Conservation (phyloP, 495 filamentous ascomycete genomes). For the Xylaria telfairii region DNA sequence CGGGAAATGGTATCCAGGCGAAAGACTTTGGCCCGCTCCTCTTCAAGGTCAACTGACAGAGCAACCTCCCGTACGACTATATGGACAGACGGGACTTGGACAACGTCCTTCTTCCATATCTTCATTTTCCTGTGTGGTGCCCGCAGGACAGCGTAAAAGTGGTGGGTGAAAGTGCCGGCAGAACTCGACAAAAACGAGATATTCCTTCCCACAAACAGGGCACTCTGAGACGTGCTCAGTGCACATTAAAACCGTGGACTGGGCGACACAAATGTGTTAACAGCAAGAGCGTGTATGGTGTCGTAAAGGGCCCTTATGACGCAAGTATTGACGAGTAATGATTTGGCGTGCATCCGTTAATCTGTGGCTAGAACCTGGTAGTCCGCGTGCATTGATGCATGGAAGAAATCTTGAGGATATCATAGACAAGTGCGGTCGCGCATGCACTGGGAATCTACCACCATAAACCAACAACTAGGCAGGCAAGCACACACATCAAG, state of each 20-base stretch:
- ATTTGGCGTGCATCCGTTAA: constrained; percentile 8
- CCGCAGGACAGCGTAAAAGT: constrained; percentile 47
- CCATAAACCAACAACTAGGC: background rate
- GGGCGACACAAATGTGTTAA: constrained; percentile 31
- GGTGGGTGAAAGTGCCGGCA: constrained; percentile 54
- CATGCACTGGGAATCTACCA: background rate
- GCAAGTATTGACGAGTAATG: constrained; percentile 7
- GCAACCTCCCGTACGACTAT: constrained; percentile 55
- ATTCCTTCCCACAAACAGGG: constrained; percentile 59
- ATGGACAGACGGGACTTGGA: constrained; percentile 56
- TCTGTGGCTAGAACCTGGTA: constrained; percentile 20
- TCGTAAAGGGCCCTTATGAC: constrained; percentile 8
- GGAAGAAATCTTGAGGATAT: constrained; percentile 12
- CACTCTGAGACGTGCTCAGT: constrained; percentile 54
- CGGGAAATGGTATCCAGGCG: background rate
- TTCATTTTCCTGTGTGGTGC: constrained; percentile 40
- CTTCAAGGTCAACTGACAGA: constrained; percentile 44
- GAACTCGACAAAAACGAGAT: constrained; percentile 57
- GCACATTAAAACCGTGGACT: constrained; percentile 53
- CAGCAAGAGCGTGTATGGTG: constrained; percentile 13
- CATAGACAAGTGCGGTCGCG: constrained; percentile 9
- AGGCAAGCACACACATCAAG: constrained; percentile 1
- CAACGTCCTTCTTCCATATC: constrained; percentile 56
- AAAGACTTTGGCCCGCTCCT: background rate
- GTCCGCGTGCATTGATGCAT: constrained; percentile 13